These are phyloP conservation scores for Suaeda aralocaspica DNA, from an alignment of 148 eudicot species.

Conservation along the genomic window DNA sequence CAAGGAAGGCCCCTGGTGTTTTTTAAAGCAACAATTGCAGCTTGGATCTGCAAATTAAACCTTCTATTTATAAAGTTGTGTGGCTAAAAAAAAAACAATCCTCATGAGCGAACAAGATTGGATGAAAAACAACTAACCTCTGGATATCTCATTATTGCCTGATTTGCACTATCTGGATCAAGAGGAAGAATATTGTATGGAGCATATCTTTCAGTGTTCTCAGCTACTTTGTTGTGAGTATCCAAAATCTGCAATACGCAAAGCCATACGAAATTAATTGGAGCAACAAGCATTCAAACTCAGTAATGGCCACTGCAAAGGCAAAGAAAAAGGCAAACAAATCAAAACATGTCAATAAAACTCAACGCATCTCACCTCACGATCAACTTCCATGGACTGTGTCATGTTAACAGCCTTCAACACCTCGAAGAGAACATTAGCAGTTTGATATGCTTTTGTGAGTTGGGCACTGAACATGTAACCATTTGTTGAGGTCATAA, in stretches of 20 bases:
- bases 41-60: slow-evolving; percentile 66
- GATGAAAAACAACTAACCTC: slow-evolving; percentile 50
- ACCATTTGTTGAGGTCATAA: slow-evolving; percentile 1
- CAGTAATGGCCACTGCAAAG: too few relatives aligned
- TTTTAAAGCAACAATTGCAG: slow-evolving; percentile 86
- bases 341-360: not conserved
- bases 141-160: slow-evolving; percentile 95
- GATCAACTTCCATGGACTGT: slow-evolving; percentile 88
- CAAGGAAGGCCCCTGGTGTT: slow-evolving; percentile 98
- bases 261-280: not conserved
- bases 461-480: slow-evolving; percentile 76
- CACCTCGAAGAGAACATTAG: slow-evolving; percentile 99
- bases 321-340: not conserved
- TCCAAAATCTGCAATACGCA: slow-evolving; percentile 61
- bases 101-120: not conserved
- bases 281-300: too few relatives aligned
- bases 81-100: not conserved
- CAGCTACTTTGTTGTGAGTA: slow-evolving; percentile 94
- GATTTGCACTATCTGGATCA: slow-evolving; percentile 97
- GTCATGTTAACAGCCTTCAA: slow-evolving; percentile 93
- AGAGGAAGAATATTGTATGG: slow-evolving; percentile 98
- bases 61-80: slow-evolving; percentile 10
- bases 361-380: slow-evolving; percentile 57
- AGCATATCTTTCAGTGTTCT: slow-evolving; percentile 81
- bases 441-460: slow-evolving; percentile 98